Percentiles rank a stretch among this genome's conserved stretches.
Conservation (phyloP, 768 basidiomycete genomes). For the Pleurotus pulmonarius region DNA sequence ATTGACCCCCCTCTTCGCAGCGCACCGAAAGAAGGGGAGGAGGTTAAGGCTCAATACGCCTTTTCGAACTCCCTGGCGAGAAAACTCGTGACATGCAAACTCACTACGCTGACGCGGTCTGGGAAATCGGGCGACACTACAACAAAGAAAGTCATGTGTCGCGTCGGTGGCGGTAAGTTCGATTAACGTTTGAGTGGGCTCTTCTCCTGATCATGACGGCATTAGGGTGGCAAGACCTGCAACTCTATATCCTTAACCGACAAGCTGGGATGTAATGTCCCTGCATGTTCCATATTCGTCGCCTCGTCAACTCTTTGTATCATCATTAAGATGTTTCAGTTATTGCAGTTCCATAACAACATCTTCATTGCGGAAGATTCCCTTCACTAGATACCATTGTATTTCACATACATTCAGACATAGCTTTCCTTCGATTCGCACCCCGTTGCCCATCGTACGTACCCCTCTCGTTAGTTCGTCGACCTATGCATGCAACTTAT, state of each 20-base stretch:
- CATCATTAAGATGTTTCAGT: neutral
- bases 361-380: no score
- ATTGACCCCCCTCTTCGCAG: constrained; percentile 72
- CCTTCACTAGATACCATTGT: no score
- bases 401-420: no score
- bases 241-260: constrained; percentile 72
- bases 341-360: neutral
- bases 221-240: constrained; percentile 77
- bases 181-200: neutral
- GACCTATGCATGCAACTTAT: no score
- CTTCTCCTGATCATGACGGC: neutral
- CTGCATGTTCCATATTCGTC: neutral
- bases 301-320: neutral
- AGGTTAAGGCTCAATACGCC: constrained; percentile 80
- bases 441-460: no score
- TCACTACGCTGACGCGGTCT: constrained; percentile 73
- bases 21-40: constrained; percentile 68
- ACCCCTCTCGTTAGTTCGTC: no score
- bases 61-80: constrained; percentile 70
- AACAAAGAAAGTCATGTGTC: constrained; percentile 88
- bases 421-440: no score
- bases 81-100: constrained; percentile 74
- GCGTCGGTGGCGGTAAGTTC: constrained; percentile 77
- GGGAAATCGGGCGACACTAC: constrained; percentile 46
- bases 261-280: constrained; percentile 55